Evolutionary conservation across 192 early-diverging fungal species (phyloP).

Genomic region (Rhizoclosmatium sp.): DNA sequence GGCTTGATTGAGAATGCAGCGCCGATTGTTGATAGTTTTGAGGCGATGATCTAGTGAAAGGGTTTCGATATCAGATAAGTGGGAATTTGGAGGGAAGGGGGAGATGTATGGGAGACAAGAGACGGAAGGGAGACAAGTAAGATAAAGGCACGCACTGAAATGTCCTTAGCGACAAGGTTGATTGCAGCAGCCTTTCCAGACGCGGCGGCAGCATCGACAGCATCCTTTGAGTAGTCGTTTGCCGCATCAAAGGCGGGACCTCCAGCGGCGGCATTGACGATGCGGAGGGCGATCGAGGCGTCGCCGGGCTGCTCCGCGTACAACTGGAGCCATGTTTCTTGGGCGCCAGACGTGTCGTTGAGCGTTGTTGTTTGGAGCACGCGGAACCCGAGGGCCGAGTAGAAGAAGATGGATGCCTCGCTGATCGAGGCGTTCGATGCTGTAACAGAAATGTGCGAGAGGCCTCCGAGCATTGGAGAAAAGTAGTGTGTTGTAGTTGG

Average conservation of each 20-base stretch:
- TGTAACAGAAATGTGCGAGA: constrained; percentile 50
- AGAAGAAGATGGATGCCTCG: constrained; percentile 59
- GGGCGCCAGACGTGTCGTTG: constrained; percentile 40
- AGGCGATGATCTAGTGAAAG: constrained; percentile 3
- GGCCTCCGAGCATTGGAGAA: not conserved
- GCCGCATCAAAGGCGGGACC: not conserved
- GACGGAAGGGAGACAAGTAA: not conserved
- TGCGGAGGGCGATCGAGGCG: constrained; percentile 3
- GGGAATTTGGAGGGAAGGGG: not conserved
- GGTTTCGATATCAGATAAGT: not conserved
- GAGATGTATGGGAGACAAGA: not conserved
- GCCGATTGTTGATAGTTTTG: not conserved
- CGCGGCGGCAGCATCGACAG: not conserved
- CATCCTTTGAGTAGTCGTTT: not conserved
- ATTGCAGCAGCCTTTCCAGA: constrained; percentile 11
- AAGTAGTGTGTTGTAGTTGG: not conserved
- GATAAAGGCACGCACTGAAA: constrained; percentile 1
- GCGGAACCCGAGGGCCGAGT: constrained; percentile 64
- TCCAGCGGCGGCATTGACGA: not conserved
- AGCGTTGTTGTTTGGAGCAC: constrained; percentile 53
- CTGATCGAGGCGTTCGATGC: constrained; percentile 37
- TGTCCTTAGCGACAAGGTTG: not conserved
- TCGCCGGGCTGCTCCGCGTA: constrained; percentile 48
- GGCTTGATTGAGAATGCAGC: not conserved
- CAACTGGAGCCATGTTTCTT: constrained; percentile 64